Evolutionary conservation across 306 rosid species (phyloP).

Genomic region (Dalbergia oliveri): DNA sequence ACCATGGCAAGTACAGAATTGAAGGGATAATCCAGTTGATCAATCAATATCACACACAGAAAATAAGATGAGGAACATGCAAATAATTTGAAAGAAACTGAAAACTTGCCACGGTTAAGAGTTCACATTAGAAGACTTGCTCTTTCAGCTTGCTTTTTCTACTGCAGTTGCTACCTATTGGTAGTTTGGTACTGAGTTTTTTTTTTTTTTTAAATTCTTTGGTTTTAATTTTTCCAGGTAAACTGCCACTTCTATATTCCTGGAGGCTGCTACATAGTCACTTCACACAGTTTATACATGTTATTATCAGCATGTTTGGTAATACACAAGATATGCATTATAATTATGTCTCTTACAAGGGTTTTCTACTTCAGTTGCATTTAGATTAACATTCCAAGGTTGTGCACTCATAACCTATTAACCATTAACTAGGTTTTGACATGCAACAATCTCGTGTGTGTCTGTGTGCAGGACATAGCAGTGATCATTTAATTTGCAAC

Average conservation of each 20-base stretch:
- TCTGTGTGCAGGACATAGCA: slow-evolving; percentile 11
- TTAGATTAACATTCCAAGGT: slow-evolving; percentile 30
- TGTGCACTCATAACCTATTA: slow-evolving; percentile 12
- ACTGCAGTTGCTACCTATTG: slow-evolving; percentile 9
- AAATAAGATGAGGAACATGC: background rate
- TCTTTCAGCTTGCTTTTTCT: slow-evolving; percentile 34
- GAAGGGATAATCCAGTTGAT: slow-evolving; percentile 32
- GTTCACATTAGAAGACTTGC: slow-evolving; percentile 28
- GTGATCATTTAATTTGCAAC: slow-evolving; percentile 37
- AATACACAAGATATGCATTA: slow-evolving; percentile 15
- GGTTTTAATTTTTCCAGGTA: background rate
- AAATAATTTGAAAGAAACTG: slow-evolving; percentile 23
- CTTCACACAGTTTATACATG: slow-evolving; percentile 21
- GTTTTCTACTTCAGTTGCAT: slow-evolving; percentile 23
- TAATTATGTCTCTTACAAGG: slow-evolving; percentile 10
- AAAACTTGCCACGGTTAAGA: background rate
- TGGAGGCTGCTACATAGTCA: background rate
- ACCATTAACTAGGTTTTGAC: slow-evolving; percentile 27
- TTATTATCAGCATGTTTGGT: background rate
- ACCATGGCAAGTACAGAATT: slow-evolving; percentile 34
- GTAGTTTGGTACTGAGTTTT: background rate
- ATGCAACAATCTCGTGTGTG: slow-evolving; percentile 31
- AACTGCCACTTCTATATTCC: slow-evolving; percentile 11
- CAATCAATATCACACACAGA: slow-evolving; percentile 2
- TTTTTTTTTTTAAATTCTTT: background rate